These are phyloP conservation scores for Claviceps arundinis DNA, from an alignment of 2,329 filamentous ascomycete genomes.

Conservation along the genomic window DNA sequence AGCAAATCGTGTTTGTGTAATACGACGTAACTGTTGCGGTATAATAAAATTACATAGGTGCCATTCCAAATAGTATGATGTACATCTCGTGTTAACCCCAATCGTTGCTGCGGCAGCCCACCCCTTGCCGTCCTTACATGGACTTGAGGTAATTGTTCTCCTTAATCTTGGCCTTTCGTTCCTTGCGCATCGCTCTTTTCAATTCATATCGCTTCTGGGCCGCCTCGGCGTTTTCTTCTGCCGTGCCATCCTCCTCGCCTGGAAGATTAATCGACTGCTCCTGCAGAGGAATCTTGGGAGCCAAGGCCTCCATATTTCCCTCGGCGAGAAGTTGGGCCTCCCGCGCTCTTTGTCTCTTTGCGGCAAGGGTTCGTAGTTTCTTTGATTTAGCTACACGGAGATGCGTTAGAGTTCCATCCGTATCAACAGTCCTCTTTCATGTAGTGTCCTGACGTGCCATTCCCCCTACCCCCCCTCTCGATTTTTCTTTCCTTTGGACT, in stretches of 20 bases:
- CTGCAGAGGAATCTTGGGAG: constrained; percentile 59
- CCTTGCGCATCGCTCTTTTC: constrained; percentile 58
- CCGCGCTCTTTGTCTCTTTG: constrained; percentile 44
- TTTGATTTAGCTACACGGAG: constrained; percentile 59
- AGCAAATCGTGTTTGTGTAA: no score
- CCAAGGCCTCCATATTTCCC: constrained; percentile 52
- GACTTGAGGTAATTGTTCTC: constrained; percentile 75
- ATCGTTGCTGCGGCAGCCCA: background rate
- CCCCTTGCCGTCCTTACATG: constrained; percentile 35
- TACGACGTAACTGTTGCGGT: background rate
- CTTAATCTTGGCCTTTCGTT: constrained; percentile 67
- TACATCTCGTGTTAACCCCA: background rate
- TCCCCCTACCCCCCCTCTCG: background rate
- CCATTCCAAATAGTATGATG: constrained; percentile 8
- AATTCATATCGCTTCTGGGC: constrained; percentile 45
- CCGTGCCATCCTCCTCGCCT: constrained; percentile 26
- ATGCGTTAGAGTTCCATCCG: background rate
- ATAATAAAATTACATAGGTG: constrained; percentile 16
- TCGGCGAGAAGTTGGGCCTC: constrained; percentile 49
- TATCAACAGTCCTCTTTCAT: no score
- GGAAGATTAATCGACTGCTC: constrained; percentile 69
- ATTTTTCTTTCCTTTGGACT: background rate
- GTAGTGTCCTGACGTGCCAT: background rate
- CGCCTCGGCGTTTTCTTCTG: constrained; percentile 33
- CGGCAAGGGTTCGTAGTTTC: constrained; percentile 61